Base-by-base conservation (phyloP, 2,329 filamentous ascomycete species). In the Grosmannia clavigera region DNA sequence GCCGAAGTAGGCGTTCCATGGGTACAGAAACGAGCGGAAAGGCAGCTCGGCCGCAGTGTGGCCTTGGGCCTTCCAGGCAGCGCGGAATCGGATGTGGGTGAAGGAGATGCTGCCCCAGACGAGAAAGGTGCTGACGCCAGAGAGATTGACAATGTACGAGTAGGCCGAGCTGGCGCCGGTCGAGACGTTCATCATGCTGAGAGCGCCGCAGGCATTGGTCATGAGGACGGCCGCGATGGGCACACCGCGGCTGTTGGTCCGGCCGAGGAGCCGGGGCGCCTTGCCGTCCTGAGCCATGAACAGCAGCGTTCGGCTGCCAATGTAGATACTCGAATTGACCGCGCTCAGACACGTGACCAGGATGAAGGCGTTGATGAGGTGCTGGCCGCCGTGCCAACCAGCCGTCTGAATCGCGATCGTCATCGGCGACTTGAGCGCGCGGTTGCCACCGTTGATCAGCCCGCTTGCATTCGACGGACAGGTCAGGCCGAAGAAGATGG, bases 271-370 rank as follows among this genome's bases (percentile, higher is more conserved):
- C 25, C 72, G 74, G 0, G 88, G 88, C 0, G 88, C 88, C 70
- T 88, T 89, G 55, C 81, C 77, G 53, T 84, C 83, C 66, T 88
- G 84, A 0, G 86, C 86, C 83, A 92, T 88, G 73, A 84, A 90
- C 0, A 91, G 73, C 1, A 92, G 72, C 0, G 87, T 91, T 27
- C 88, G 81, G 3, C 85, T 88, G 53, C 83, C 84, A 65, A 92
- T 88, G 70, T 91, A 92, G 63, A 92, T 86, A 10, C 85, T 87
- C 58, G 82, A 84, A 72, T 92, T 92, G 65, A 86, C 81, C 22
- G 87, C 86, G 0, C 80, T 85, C 46, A 90, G 75, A 60, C 87
- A 87, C 14, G 29, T 31, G 29, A 89, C 75, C 57, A 92, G 79
- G 66, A 90, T 88, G 67, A 90, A 86, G 48, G 84, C 86, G 65